Base-by-base conservation (phyloP, 371 early-diverging fungal genomes). In the Saksenaea oblongispora region DNA sequence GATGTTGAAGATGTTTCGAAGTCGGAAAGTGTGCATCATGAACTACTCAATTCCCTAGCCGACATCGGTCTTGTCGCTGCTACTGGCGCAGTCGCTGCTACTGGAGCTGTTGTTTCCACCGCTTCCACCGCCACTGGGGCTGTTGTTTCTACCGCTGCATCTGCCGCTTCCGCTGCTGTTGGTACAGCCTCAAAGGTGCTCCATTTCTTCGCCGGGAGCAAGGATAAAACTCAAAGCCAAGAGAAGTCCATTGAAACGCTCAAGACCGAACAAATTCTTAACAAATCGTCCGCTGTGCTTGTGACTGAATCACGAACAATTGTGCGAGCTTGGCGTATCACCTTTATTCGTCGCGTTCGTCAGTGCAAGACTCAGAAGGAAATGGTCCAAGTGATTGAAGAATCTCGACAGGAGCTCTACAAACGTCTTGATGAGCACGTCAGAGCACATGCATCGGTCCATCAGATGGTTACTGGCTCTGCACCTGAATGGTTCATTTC, bases 241-340 rank as follows among this genome's bases (percentile, higher is more conserved):
- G 4, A 31, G 31, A 31, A 41, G 42, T 13, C 42, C 5, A 14
- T 41, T 41, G 10, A 47, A 22, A 17, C 17, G 22, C 10, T 10
- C 22, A 11, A 5, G 4, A 18, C 51, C 9, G 51, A 47, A 11
- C 4, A 9, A 22, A 22, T 47, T 5, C 51, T 47, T 47, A 22
- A 22, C 51, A 47, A 47, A 22, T 47, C 51, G n/a, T 47, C 51
- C 7, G 11, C 22, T 22, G 11, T 47, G 7, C 51, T 47, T 4
- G 8, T 47, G 51, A 63, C 68, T 14, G 75, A 80, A 65, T 69
- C 70, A 11, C 59, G 65, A 26, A 59, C 63, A 27, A 70, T 78
- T 28, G 55, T 74, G 13, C 75, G 71, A 59, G 70, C 78, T 22
- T 78, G 78, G 78, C 70, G 67, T 18, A 70, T 78, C 35, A 62